Conservation (phyloP, 495 filamentous ascomycete species). For the Amniculicola lignicola region DNA sequence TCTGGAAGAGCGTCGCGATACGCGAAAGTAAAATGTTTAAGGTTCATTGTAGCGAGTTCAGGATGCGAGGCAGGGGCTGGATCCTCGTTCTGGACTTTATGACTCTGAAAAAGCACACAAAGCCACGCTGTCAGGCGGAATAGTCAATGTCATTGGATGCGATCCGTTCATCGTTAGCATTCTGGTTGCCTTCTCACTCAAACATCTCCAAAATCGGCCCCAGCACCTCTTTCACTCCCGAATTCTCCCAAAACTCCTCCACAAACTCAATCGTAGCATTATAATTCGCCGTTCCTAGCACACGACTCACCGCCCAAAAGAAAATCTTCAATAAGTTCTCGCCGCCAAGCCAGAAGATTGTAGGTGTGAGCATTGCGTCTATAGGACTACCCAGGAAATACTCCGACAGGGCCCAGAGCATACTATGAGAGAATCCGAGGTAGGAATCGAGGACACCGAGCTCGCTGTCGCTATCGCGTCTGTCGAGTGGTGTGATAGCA, state of each 20-base stretch:
- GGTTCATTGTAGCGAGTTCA: too few species aligned
- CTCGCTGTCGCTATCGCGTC: neutral
- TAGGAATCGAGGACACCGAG: neutral
- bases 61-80: too few species aligned
- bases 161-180: too few species aligned
- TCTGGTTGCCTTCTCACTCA: too few species aligned
- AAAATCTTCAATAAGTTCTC: neutral
- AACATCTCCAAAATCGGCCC: neutral
- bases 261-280: neutral
- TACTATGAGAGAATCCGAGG: neutral
- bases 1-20: too few species aligned
- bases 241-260: neutral
- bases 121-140: too few species aligned
- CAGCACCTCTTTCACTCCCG: neutral
- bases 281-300: neutral
- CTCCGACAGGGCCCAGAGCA: neutral
- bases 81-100: too few species aligned
- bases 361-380: neutral
- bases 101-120: too few species aligned
- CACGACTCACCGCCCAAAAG: neutral
- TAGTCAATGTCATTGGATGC: too few species aligned
- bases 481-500: neutral
- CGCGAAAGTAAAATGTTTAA: too few species aligned
- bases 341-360: neutral
- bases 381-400: neutral